phyloP scores from a whole-genome alignment of 2,329 filamentous ascomycete genomes.

The Scedosporium boydii region DNA sequence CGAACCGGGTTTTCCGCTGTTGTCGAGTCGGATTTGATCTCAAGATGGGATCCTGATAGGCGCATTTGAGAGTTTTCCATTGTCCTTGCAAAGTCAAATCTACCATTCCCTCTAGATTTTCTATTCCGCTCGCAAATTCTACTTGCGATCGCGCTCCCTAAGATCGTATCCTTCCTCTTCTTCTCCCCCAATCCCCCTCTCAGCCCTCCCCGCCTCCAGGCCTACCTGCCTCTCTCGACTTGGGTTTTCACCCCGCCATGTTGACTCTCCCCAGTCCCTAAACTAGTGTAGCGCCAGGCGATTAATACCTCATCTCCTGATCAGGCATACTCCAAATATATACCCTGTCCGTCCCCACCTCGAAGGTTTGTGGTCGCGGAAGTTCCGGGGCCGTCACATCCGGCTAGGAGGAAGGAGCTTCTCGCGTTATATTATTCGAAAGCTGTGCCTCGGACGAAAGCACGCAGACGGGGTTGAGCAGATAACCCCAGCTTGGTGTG shows the following conservation, averaged over 20 bases:
- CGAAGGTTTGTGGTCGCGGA: background rate
- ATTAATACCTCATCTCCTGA: background rate
- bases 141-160: no score
- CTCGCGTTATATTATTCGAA: background rate
- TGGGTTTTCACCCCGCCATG: background rate
- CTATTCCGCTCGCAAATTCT: background rate
- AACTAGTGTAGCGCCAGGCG: background rate
- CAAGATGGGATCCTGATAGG: no score
- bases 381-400: background rate
- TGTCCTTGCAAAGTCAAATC: background rate
- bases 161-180: no score
- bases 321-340: background rate
- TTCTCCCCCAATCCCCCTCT: background rate
- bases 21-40: background rate
- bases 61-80: no score
- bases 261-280: background rate
- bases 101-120: background rate
- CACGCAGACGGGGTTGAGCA: background rate
- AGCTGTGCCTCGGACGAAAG: background rate
- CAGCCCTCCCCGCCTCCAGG: background rate
- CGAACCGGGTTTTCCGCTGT: background rate
- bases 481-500: background rate
- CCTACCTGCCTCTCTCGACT: background rate
- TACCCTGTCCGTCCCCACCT: background rate
- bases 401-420: background rate